Evolutionary conservation across 371 early-diverging fungal genomes (phyloP).

Genomic region (Haplosporangium sp.): DNA sequence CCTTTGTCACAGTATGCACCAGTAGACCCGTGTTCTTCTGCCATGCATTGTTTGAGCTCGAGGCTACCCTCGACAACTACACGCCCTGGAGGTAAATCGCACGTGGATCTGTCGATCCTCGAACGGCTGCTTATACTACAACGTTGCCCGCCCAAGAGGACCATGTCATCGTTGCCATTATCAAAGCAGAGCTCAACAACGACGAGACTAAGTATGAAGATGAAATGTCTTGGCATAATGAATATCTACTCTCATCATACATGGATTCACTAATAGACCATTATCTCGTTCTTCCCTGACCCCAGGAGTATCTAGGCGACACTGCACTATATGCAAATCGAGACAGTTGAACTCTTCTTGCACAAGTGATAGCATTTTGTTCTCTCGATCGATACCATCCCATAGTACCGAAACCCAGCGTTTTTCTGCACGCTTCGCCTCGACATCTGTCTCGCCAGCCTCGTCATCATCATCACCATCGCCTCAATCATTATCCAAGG

Average conservation of each 20-base stretch:
- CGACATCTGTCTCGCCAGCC: not conserved
- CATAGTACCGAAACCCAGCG: too few relatives aligned
- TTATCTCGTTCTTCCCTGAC: too few relatives aligned
- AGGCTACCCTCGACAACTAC: too few relatives aligned
- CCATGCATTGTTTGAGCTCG: too few relatives aligned
- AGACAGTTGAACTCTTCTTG: too few relatives aligned
- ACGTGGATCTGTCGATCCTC: not conserved
- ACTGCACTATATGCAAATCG: too few relatives aligned
- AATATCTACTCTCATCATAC: not conserved
- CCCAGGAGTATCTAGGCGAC: too few relatives aligned
- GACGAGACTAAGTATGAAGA: slow-evolving; percentile 3
- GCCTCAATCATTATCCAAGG: not conserved
- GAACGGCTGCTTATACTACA: slow-evolving; percentile 7
- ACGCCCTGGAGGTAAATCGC: not conserved
- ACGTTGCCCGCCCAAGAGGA: not conserved
- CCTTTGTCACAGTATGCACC: not conserved
- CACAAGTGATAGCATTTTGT: too few relatives aligned
- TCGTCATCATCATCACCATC: not conserved
- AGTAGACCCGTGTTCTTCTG: not conserved
- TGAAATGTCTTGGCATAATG: not conserved
- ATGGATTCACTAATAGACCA: too few relatives aligned
- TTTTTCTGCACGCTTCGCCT: not conserved
- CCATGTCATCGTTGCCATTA: not conserved
- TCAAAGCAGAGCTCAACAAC: not conserved
- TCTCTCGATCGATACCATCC: too few relatives aligned